These are phyloP conservation scores for Sugiyamaella boreocaroliniensis DNA, from an alignment of 805 yeast genomes.

Conservation along the genomic window DNA sequence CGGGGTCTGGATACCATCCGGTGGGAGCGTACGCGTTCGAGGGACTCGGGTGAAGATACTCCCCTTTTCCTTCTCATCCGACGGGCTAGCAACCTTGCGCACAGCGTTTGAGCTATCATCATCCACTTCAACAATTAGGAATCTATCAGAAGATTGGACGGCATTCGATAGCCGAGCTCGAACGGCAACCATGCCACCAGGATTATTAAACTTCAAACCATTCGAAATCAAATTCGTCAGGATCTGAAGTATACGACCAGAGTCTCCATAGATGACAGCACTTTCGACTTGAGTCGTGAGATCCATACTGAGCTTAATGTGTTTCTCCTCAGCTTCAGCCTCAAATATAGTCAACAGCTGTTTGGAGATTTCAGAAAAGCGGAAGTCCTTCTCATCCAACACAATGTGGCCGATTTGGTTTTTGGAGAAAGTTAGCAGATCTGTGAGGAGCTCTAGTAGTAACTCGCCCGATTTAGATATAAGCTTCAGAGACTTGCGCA, in stretches of 20 bases:
- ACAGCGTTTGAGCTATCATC: background rate
- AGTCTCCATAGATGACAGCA: slow-evolving; percentile 73
- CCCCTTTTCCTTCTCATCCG: background rate
- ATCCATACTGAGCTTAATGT: slow-evolving; percentile 58
- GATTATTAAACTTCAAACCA: slow-evolving; percentile 85
- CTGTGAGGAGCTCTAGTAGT: slow-evolving; percentile 80
- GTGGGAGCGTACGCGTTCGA: background rate
- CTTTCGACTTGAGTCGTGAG: slow-evolving; percentile 44
- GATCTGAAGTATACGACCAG: slow-evolving; percentile 80
- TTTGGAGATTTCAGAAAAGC: slow-evolving; percentile 63
- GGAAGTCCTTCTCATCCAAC: slow-evolving; percentile 71
- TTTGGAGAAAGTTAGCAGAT: slow-evolving; percentile 79
- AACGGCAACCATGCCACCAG: slow-evolving; percentile 30
- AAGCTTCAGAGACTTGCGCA: slow-evolving; percentile 65
- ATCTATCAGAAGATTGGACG: background rate
- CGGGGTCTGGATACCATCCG: background rate
- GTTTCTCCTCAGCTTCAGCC: slow-evolving; percentile 45
- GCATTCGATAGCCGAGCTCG: background rate
- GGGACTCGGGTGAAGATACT: background rate
- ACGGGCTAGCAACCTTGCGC: background rate
- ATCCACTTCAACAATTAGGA: background rate
- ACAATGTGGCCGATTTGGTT: slow-evolving; percentile 80
- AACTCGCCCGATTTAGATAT: slow-evolving; percentile 88
- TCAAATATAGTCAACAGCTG: slow-evolving; percentile 78
- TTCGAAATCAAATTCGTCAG: slow-evolving; percentile 87